Conservation (phyloP, 805 yeast species). For the Candida michaelii region DNA sequence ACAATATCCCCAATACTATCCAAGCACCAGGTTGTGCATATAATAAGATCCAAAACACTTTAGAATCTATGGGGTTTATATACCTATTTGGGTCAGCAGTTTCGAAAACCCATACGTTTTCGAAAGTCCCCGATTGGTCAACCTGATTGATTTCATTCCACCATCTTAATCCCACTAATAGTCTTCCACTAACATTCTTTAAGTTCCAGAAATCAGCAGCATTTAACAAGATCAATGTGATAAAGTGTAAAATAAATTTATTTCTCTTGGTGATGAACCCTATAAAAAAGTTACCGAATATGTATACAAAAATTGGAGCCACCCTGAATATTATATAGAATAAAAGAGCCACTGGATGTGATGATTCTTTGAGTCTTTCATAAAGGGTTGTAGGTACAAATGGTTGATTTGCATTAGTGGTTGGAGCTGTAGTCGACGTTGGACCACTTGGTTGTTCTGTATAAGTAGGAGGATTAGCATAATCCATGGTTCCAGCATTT, state of each 20-base stretch:
- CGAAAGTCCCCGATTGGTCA: conserved; percentile 52
- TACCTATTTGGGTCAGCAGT: conserved; percentile 69
- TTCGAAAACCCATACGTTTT: conserved; percentile 84
- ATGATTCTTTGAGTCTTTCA: conserved; percentile 55
- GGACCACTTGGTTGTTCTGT: conserved; percentile 9
- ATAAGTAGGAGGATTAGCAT: not conserved
- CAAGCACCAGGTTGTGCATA: conserved; percentile 77
- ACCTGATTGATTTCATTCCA: conserved; percentile 72
- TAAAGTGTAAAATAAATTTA: conserved; percentile 73
- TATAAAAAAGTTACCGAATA: conserved; percentile 71
- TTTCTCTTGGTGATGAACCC: conserved; percentile 36
- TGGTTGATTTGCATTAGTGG: not conserved
- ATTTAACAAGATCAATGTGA: conserved; percentile 67
- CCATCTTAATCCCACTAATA: conserved; percentile 92
- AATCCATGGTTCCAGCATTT: not conserved
- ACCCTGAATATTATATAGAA: conserved; percentile 63
- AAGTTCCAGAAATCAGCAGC: conserved; percentile 94
- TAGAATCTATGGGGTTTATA: conserved; percentile 90
- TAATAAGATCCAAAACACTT: conserved; percentile 79
- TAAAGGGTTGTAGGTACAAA: conserved; percentile 3
- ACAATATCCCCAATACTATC: conserved; percentile 72
- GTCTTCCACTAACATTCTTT: conserved; percentile 86
- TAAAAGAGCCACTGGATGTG: conserved; percentile 79
- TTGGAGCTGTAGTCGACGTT: not conserved
- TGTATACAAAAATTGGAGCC: conserved; percentile 62